Evolutionary conservation across 306 rosid species (phyloP).

Genomic region (Leucaena leucocephala): DNA sequence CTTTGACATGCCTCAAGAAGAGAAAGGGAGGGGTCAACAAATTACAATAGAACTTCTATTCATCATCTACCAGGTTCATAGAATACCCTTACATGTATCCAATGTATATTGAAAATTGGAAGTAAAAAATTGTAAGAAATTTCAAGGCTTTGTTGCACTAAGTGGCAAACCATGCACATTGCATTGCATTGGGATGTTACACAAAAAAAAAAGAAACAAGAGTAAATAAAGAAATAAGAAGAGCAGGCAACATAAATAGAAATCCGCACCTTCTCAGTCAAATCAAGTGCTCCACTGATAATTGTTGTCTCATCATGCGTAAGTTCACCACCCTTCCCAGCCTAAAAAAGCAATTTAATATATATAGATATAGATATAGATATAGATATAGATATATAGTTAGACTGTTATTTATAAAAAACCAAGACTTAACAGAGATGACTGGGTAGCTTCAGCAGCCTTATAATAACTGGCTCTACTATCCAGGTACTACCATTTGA

Average conservation of each 20-base stretch:
- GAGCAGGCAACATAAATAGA: conserved; percentile 6
- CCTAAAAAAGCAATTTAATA: conserved; percentile 49
- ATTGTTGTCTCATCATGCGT: conserved; percentile 95
- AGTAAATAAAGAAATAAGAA: not conserved
- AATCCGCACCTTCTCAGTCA: conserved; percentile 79
- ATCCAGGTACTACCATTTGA: conserved; percentile 1
- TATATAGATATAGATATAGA: too few relatives aligned
- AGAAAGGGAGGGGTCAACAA: not conserved
- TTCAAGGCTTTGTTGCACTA: not conserved
- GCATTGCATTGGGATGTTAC: not conserved
- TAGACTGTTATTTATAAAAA: conserved; percentile 11
- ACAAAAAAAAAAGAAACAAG: too few relatives aligned
- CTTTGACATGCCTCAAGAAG: conserved; percentile 5
- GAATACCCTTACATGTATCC: conserved; percentile 22
- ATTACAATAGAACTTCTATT: not conserved
- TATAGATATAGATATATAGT: not conserved
- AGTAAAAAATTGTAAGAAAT: conserved; percentile 27
- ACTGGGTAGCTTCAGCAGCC: conserved; percentile 22
- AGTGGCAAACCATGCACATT: conserved; percentile 23
- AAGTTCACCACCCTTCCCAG: conserved; percentile 98
- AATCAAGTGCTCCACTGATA: conserved; percentile 93
- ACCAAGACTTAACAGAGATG: not conserved
- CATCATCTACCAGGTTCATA: conserved; percentile 23
- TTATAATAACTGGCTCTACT: conserved; percentile 19
- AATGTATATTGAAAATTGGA: conserved; percentile 9